Base-by-base conservation (phyloP, 2,329 filamentous ascomycete genomes). In the Aspergillus carbonarius region DNA sequence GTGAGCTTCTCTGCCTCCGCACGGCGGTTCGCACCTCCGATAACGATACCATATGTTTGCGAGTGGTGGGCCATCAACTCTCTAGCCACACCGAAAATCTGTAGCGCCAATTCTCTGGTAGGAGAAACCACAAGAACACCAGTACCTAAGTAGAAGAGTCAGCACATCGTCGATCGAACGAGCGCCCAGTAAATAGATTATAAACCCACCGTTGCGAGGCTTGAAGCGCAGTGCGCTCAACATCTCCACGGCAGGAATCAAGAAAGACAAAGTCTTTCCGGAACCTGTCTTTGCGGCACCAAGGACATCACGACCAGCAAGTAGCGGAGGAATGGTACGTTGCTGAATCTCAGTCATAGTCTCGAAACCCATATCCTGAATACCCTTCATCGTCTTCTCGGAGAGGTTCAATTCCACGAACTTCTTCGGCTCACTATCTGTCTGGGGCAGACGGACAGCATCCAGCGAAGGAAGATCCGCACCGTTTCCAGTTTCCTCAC, bases 311-410 rank as follows among this genome's bases (percentile, higher is more conserved):
- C 90, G 88, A 63, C 95, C 95, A 42, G 93, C 92, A 60, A 98
- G 82, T 48, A 96, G 81, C 18, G 93, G 92, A 4, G 93, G 93
- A 57, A 98, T 96, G 12, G 89, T 89, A 72, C 90, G 85, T 68
- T 87, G 85, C 76, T 98, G 95, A 66, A 98, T 97, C 74, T 95
- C 91, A 0, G 95, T 98, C 93, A 99, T 97, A 49, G 84, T 93
- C 70, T 90, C 88, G 73, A 98, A 97, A 13, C 90, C 90, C 93
- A 99, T 98, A 63, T 90, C 91, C 58, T 88, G 79, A 67, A 97
- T 92, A 8, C 92, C 93, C 78, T 89, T 87, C 83, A 93, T 89
- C 0, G 92, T 97, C 77, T 91, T 92, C 23, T 93, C 89, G 1
- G 91, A 95, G 10, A 99, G 83, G 55, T 90, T 90, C 63, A 99